phyloP scores from a whole-genome alignment of 176 grass and related monocot genomes.

The Carex kokanica region DNA sequence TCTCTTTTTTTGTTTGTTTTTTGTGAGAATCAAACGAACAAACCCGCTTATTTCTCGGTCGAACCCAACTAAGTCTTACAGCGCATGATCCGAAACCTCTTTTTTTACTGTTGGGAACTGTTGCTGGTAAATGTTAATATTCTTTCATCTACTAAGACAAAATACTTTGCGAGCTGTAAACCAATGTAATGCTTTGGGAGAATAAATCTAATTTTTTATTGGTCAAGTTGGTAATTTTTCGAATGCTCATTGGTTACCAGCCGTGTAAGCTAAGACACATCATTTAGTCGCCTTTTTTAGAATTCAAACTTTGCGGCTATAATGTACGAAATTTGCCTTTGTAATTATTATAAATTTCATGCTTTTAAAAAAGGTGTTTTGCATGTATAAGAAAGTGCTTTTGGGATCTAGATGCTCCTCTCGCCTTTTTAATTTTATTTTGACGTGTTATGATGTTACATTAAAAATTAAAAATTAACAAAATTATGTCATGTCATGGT shows the following conservation, averaged over 20 bases:
- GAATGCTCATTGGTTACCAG: constrained; percentile 7
- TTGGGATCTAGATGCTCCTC: too few relatives aligned
- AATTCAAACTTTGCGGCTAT: constrained; percentile 18
- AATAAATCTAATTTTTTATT: background rate
- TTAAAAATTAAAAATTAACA: too few relatives aligned
- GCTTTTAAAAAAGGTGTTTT: background rate
- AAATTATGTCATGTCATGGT: too few relatives aligned
- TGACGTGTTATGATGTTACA: too few relatives aligned
- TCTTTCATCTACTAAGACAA: background rate
- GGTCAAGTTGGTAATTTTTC: background rate
- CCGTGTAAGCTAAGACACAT: constrained; percentile 14
- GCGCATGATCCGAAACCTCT: constrained; percentile 14
- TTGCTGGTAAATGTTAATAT: background rate
- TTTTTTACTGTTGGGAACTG: constrained; percentile 11
- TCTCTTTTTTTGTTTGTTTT: background rate
- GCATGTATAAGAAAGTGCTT: background rate
- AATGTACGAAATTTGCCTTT: background rate
- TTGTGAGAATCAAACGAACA: background rate
- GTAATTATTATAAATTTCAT: constrained; percentile 7
- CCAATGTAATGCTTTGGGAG: background rate
- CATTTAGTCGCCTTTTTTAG: background rate
- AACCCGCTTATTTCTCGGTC: background rate
- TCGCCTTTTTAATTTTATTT: too few relatives aligned
- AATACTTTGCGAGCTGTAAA: constrained; percentile 12
- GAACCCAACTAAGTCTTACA: background rate